Evolutionary conservation across 805 yeast genomes (phyloP).

Genomic region (Candida hungchunana): DNA sequence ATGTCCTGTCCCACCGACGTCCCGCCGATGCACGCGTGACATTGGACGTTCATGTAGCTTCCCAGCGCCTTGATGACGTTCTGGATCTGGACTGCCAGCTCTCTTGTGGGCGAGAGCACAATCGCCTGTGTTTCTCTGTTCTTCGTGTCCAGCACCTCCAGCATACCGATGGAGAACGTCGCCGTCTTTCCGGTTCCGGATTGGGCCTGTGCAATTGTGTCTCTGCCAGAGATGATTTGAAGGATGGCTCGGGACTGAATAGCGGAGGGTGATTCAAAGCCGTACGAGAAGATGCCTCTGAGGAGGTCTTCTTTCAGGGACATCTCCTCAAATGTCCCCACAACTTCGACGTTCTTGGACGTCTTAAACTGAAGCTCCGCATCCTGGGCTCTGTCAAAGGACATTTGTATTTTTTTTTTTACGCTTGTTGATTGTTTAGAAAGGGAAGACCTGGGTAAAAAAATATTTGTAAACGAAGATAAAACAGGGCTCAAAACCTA

Average conservation of each 20-base stretch:
- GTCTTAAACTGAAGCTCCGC: constrained; percentile 57
- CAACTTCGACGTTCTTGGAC: constrained; percentile 49
- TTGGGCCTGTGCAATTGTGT: constrained; percentile 97
- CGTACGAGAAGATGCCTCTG: constrained; percentile 76
- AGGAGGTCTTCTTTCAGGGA: constrained; percentile 60
- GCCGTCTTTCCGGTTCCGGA: constrained; percentile 99
- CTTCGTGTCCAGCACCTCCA: constrained; percentile 77
- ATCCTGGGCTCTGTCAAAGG: constrained; percentile 58
- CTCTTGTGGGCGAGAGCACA: constrained; percentile 93
- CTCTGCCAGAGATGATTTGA: constrained; percentile 92
- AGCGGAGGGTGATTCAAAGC: constrained; percentile 95
- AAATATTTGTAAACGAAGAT: too few relatives aligned
- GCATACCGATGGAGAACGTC: constrained; percentile 90
- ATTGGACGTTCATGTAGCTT: constrained; percentile 77
- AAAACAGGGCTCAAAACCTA: too few relatives aligned
- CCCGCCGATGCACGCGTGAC: constrained; percentile 95
- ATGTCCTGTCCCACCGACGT: constrained; percentile 78
- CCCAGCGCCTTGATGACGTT: constrained; percentile 85
- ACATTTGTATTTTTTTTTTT: constrained; percentile 32
- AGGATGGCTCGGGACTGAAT: constrained; percentile 96
- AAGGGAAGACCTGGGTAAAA: too few relatives aligned
- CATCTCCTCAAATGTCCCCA: constrained; percentile 73
- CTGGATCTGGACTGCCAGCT: constrained; percentile 89
- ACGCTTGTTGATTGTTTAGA: background rate
- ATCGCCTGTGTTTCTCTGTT: constrained; percentile 81